These are phyloP conservation scores for Malassezia pachydermatis DNA, from an alignment of 1,284 basidiomycete species.

Conservation along the genomic window DNA sequence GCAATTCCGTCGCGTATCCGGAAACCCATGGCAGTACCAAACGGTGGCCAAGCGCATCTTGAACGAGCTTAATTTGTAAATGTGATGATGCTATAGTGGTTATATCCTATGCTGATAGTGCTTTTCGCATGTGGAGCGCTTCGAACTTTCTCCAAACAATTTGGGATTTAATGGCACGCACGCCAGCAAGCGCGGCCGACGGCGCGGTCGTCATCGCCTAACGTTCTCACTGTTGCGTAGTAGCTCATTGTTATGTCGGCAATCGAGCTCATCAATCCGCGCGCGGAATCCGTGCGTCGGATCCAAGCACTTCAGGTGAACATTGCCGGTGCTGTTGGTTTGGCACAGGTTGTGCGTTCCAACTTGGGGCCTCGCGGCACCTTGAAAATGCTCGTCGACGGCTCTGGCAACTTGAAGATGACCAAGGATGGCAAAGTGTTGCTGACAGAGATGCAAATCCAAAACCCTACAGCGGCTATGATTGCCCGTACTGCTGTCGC, in stretches of 20 bases:
- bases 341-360: constrained; percentile 91
- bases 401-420: constrained; percentile 99
- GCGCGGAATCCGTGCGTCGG: constrained; percentile 81
- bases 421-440: constrained; percentile 99
- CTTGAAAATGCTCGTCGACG: constrained; percentile 98
- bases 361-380: constrained; percentile 72
- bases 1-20: constrained; percentile 82
- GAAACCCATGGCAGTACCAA: constrained; percentile 88
- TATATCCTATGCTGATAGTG: too few relatives aligned
- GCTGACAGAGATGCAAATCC: constrained; percentile 97
- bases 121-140: too few relatives aligned
- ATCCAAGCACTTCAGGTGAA: constrained; percentile 84
- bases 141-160: too few relatives aligned
- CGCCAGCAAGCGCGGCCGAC: not conserved
- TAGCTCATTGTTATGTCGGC: too few relatives aligned
- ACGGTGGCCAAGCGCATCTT: constrained; percentile 88
- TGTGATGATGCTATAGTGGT: not conserved
- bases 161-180: too few relatives aligned
- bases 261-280: constrained; percentile 46
- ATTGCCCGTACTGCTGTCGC: constrained; percentile 96
- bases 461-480: constrained; percentile 97
- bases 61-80: constrained; percentile 71
- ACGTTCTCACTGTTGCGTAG: not conserved
- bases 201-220: not conserved
- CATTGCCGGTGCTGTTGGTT: constrained; percentile 77